Evolutionary conservation across 179 eudicot genomes (phyloP), one percentile per base, ranked within the genome.

Genomic region (Patellifolia procumbens): DNA sequence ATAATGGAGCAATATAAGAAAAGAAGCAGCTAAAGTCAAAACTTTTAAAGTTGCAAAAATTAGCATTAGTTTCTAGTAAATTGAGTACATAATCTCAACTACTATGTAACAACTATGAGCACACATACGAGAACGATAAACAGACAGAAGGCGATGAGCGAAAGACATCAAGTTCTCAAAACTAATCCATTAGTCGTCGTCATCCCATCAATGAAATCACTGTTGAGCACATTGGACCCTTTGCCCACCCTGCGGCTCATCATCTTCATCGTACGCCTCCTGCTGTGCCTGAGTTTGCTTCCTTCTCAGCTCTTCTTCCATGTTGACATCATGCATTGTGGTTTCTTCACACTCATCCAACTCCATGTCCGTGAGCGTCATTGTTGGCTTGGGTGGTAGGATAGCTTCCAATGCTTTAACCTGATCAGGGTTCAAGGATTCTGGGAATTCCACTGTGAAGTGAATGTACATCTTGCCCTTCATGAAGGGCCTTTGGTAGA

Each of bases 221-320:
- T 89, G 91, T 58, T 89, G 93, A 6, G 92, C 92, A 83, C 92
- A 89, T 48, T 88, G 89, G 45, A 89, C 91, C 74, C 89, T 88
- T 74, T 89, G 89, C 65, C 79, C 85, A 62, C 91, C 93, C 28
- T 80, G 79, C 9, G 82, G 84, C 55, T 83, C 83, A 2, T 88
- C 91, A 37, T 89, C 93, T 20, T 89, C 91, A 19, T 89, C 93
- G 12, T 89, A 88, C 11, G 89, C 89, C 81, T 87, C 91, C 34
- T 84, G 84, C 2, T 82, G 86, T 1, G 84, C 85, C n/a, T 84
- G 89, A 0, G 85, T 76, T 72, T 87, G 91, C 81, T 83, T 86
- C 80, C 89, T 81, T 42, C 86, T 53, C 92, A 89, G 84, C 81
- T 89, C 92, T 76, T 89, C 92, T 46, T 89, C 92, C 2, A 89